Percentiles rank a stretch among this genome's conserved stretches.
phyloP scores from a whole-genome alignment of 1,284 basidiomycete genomes.

The Anthracocystis walkeri region DNA sequence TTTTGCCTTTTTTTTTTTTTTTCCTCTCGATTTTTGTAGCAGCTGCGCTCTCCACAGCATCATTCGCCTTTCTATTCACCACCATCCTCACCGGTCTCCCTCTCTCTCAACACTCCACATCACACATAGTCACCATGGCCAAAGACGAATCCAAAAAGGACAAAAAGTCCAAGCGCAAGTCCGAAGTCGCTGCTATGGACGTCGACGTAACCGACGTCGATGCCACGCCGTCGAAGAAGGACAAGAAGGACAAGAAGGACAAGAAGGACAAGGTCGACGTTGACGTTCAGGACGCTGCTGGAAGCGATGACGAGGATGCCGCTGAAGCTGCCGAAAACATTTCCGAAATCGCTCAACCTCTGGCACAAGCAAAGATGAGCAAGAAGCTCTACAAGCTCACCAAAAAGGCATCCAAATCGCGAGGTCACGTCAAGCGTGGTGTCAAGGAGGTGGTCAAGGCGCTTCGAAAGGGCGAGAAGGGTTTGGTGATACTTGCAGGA shows the following conservation, averaged over 20 bases:
- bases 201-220: slow-evolving; percentile 34
- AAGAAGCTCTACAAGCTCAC: slow-evolving; percentile 69
- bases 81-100: slow-evolving; percentile 4
- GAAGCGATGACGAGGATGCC: slow-evolving; percentile 49
- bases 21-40: neutral
- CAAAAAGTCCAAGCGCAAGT: slow-evolving; percentile 59
- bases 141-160: slow-evolving; percentile 63
- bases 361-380: slow-evolving; percentile 61
- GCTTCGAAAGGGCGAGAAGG: slow-evolving; percentile 68
- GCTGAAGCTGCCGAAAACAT: slow-evolving; percentile 27
- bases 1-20: neutral
- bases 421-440: slow-evolving; percentile 69
- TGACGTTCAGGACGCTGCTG: slow-evolving; percentile 25
- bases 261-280: slow-evolving; percentile 46
- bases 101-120: neutral
- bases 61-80: slow-evolving; percentile 3
- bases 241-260: slow-evolving; percentile 61
- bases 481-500: slow-evolving; percentile 88
- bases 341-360: slow-evolving; percentile 64
- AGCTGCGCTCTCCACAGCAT: neutral
- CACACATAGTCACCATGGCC: slow-evolving; percentile 38
- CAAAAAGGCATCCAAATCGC: slow-evolving; percentile 68
- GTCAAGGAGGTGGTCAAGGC: slow-evolving; percentile 69
- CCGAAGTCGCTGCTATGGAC: slow-evolving; percentile 54
- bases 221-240: slow-evolving; percentile 45